phyloP scores from a whole-genome alignment of 2,329 filamentous ascomycete species.

The Nothopassalora personata region DNA sequence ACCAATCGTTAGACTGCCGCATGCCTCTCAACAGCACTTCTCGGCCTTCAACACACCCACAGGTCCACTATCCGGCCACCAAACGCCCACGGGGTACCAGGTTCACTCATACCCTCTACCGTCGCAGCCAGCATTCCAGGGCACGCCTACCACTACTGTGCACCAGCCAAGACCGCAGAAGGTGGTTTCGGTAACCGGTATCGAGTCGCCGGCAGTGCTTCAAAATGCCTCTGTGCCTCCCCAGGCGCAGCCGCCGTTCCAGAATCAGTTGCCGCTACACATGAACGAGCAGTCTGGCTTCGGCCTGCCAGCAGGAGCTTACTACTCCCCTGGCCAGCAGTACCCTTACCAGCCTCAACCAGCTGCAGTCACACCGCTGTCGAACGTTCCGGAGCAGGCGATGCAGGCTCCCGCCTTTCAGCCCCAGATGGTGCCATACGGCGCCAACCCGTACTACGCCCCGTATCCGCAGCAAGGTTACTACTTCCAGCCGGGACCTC shows the following conservation, averaged over 20 bases:
- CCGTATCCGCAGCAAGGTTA: conserved; percentile 54
- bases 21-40: conserved; percentile 43
- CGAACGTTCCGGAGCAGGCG: conserved; percentile 86
- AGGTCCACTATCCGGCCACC: conserved; percentile 30
- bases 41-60: conserved; percentile 29
- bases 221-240: conserved; percentile 46
- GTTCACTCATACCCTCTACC: conserved; percentile 50
- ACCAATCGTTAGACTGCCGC: conserved; percentile 79
- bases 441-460: conserved; percentile 51
- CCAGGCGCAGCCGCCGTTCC: conserved; percentile 76
- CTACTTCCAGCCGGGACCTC: conserved; percentile 57
- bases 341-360: conserved; percentile 64
- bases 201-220: conserved; percentile 72
- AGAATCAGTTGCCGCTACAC: conserved; percentile 84
- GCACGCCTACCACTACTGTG: conserved; percentile 65
- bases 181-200: conserved; percentile 84
- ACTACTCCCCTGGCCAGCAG: conserved; percentile 45
- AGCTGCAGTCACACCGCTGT: conserved; percentile 73
- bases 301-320: conserved; percentile 28
- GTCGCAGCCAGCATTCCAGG: conserved; percentile 54
- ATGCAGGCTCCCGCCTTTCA: conserved; percentile 90
- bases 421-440: conserved; percentile 55
- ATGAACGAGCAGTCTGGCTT: conserved; percentile 54
- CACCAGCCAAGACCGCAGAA: conserved; percentile 95
- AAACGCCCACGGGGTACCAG: conserved; percentile 47